Percentiles rank a stretch among this genome's conserved stretches.
phyloP scores from a whole-genome alignment of 371 early-diverging fungal genomes.

The Circinella umbellata region DNA sequence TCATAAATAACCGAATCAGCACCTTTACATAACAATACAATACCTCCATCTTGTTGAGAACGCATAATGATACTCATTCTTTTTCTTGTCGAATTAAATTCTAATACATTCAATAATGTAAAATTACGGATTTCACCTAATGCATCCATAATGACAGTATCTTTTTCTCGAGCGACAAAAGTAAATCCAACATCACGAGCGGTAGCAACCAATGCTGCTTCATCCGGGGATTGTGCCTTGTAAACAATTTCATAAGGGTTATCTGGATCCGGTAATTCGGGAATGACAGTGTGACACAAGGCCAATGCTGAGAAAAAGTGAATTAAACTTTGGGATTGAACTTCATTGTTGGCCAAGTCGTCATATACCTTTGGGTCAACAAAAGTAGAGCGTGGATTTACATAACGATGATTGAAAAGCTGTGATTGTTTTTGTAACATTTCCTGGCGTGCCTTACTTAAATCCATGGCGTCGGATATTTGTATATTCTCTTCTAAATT shows the following conservation, averaged over 20 bases:
- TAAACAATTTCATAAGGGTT: conserved; percentile 68
- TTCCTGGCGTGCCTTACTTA: conserved; percentile 40
- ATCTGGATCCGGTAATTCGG: conserved; percentile 55
- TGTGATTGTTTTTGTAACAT: conserved; percentile 47
- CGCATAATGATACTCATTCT: conserved; percentile 85
- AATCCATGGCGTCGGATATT: conserved; percentile 25
- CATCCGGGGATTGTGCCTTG: conserved; percentile 95
- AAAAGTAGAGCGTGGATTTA: conserved; percentile 47
- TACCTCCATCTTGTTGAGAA: conserved; percentile 68
- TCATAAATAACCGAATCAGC: conserved; percentile 93
- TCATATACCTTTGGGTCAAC: conserved; percentile 52
- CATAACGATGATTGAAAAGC: conserved; percentile 48
- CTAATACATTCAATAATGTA: conserved; percentile 78
- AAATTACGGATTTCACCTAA: conserved; percentile 71
- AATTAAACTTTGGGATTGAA: conserved; percentile 45
- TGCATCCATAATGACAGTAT: conserved; percentile 71
- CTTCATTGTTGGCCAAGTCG: conserved; percentile 39
- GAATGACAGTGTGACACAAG: conserved; percentile 82
- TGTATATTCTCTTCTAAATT: conserved; percentile 39
- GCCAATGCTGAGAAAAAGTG: conserved; percentile 82
- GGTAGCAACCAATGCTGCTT: conserved; percentile 90
- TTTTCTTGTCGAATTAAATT: conserved; percentile 88
- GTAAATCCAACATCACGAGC: conserved; percentile 90
- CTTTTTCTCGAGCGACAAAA: conserved; percentile 75
- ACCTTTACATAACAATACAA: conserved; percentile 93